Conservation (phyloP, 768 basidiomycete species). For the Boletus rufocinnamomeus region DNA sequence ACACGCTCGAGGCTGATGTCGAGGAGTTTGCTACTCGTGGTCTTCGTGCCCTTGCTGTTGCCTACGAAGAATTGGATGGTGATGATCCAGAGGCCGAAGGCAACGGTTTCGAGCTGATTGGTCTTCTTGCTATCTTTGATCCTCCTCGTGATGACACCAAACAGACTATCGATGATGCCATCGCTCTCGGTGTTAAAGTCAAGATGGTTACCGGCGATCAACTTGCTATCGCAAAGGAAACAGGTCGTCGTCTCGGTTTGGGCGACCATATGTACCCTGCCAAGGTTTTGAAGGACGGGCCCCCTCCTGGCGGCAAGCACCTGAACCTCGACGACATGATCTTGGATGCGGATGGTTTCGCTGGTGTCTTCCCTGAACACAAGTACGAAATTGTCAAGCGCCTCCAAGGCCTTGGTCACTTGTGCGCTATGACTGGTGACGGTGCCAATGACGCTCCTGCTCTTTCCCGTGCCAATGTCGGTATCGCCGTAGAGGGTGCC, state of each 20-base stretch:
- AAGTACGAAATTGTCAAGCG: constrained; percentile 99
- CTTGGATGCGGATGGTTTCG: constrained; percentile 98
- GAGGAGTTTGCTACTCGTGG: constrained; percentile 96
- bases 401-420: constrained; percentile 92
- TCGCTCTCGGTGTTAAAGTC: constrained; percentile 94
- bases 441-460: constrained; percentile 99
- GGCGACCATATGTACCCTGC: constrained; percentile 99
- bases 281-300: constrained; percentile 98
- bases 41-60: constrained; percentile 94
- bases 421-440: constrained; percentile 99
- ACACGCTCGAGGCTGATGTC: constrained; percentile 89
- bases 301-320: constrained; percentile 83
- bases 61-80: constrained; percentile 89
- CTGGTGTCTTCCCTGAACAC: constrained; percentile 99
- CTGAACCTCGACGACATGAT: constrained; percentile 94
- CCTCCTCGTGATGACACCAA: constrained; percentile 98
- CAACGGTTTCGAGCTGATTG: constrained; percentile 96
- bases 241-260: constrained; percentile 94
- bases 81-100: constrained; percentile 84
- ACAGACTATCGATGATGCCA: constrained; percentile 97
- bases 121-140: constrained; percentile 96
- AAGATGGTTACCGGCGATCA: constrained; percentile 99
- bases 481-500: constrained; percentile 99
- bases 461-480: constrained; percentile 96
- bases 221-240: constrained; percentile 99